These are phyloP conservation scores for Silene latifolia DNA, from an alignment of 148 eudicot species.

Conservation along the genomic window DNA sequence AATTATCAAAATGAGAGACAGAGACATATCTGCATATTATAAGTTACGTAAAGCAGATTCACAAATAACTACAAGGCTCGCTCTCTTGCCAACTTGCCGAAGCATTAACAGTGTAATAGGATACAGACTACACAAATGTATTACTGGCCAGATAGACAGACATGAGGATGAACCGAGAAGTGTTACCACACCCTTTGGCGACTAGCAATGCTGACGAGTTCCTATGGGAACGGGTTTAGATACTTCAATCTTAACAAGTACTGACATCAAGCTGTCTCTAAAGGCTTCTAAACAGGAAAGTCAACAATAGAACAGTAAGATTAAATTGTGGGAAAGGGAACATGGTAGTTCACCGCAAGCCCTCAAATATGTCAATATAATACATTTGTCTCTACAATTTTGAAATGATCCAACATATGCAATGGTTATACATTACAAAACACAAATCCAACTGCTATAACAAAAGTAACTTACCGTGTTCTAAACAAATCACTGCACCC, in stretches of 20 bases:
- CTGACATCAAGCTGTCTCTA: background rate
- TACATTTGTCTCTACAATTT: background rate
- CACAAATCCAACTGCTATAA: background rate
- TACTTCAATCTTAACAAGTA: background rate
- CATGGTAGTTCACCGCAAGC: too few relatives aligned
- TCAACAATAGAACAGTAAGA: background rate
- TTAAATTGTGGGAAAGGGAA: too few relatives aligned
- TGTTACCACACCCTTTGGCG: background rate
- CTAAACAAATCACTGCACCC: conserved; percentile 38
- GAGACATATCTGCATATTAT: background rate
- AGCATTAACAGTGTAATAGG: background rate
- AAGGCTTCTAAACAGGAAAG: background rate
- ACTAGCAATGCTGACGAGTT: background rate
- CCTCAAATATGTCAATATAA: background rate
- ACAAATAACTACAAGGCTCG: too few relatives aligned
- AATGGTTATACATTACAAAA: background rate
- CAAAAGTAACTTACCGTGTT: conserved; percentile 34
- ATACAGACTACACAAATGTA: background rate
- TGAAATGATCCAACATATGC: conserved; percentile 1
- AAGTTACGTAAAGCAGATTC: too few relatives aligned
- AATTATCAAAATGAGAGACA: background rate
- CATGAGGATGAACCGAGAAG: background rate
- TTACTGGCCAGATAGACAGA: background rate
- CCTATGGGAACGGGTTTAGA: background rate
- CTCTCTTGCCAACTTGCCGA: background rate